These are phyloP conservation scores for Penicillium hesseltinei DNA, from an alignment of 2,329 filamentous ascomycete species.

Conservation along the genomic window DNA sequence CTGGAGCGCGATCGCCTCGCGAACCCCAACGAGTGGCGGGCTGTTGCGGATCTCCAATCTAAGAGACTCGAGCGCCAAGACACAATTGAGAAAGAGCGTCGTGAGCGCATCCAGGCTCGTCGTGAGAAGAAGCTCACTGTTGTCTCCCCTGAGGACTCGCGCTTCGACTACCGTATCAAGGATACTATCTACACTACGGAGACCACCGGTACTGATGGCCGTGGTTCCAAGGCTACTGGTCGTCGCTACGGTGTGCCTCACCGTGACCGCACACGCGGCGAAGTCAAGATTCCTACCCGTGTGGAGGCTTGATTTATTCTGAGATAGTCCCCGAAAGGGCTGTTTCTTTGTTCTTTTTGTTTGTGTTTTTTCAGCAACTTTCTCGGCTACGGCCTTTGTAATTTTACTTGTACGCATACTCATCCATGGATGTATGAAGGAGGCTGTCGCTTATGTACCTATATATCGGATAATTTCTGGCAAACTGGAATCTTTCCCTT, in stretches of 20 bases:
- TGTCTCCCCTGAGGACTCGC: constrained; percentile 46
- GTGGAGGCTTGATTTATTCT: constrained; percentile 48
- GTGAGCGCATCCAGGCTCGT: constrained; percentile 39
- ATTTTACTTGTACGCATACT: constrained; percentile 27
- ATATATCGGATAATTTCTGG: constrained; percentile 14
- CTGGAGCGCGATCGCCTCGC: constrained; percentile 47
- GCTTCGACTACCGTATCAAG: constrained; percentile 61
- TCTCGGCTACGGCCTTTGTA: constrained; percentile 8
- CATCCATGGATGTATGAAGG: constrained; percentile 15
- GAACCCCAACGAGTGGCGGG: constrained; percentile 34
- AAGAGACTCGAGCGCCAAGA: constrained; percentile 45
- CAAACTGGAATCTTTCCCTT: not conserved
- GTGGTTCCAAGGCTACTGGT: constrained; percentile 54
- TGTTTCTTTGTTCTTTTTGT: not conserved
- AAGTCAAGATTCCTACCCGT: constrained; percentile 62
- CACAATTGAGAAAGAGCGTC: constrained; percentile 41
- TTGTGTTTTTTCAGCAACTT: constrained; percentile 10
- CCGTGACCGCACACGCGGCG: constrained; percentile 61
- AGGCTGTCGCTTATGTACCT: constrained; percentile 21
- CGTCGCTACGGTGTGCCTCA: constrained; percentile 62
- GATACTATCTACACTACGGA: constrained; percentile 55
- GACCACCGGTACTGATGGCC: constrained; percentile 55
- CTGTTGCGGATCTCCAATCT: constrained; percentile 41
- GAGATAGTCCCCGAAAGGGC: not conserved
- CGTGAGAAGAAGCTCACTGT: constrained; percentile 46